Base-by-base conservation (phyloP, 495 filamentous ascomycete genomes). In the Aspergillus egyptiacus region DNA sequence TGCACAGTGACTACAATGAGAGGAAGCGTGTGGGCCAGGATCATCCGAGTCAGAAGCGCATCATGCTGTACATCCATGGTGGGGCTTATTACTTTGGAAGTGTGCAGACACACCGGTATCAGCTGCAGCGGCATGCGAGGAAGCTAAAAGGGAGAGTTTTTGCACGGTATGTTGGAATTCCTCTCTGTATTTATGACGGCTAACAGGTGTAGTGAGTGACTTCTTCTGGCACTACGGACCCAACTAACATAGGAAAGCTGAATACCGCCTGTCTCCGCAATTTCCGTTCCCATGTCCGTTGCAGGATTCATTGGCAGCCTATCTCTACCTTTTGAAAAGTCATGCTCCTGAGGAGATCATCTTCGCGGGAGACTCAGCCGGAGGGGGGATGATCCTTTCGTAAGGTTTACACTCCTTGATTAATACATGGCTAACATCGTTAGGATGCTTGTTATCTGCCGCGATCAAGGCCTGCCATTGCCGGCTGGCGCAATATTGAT, bases 61-160 rank as follows among this genome's bases (percentile, higher is more conserved):
- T 93, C 19, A 95, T 97, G 84, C 71, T 97, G 19, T 97, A 97
- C 66, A 77, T 96, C 7, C 91, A 96, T 60, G 91, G 91, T 3
- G 83, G 84, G 2, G 84, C 84, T 20, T 87, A 87, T 59, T 87
- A 81, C 57, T 97, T 97, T 59, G 91, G 91, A 1, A 94, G 87
- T 57, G 80, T 96, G 18, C 90, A 96, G 59, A 89, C 91, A 60
- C 91, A 97, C 72, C 83, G 91, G 17, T 96, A 96, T 66, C 91
- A 95, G 72, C 81, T 97, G 73, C 91, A 97, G 68, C 76, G 91
- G 32, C 89, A 96, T 78, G 91, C 91, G 44, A 78, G 93, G 47
- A 96, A 96, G 69, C 69, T 97, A 45, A 88, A 89, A 61, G 91
- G 89, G 20, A 77, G 87, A 38, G 86, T 95, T 13, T 79, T 96